Percentiles rank a stretch among this genome's conserved stretches.
Evolutionary conservation across 2,329 filamentous ascomycete species (phyloP).

Genomic region (Stachybotrys chartarum): DNA sequence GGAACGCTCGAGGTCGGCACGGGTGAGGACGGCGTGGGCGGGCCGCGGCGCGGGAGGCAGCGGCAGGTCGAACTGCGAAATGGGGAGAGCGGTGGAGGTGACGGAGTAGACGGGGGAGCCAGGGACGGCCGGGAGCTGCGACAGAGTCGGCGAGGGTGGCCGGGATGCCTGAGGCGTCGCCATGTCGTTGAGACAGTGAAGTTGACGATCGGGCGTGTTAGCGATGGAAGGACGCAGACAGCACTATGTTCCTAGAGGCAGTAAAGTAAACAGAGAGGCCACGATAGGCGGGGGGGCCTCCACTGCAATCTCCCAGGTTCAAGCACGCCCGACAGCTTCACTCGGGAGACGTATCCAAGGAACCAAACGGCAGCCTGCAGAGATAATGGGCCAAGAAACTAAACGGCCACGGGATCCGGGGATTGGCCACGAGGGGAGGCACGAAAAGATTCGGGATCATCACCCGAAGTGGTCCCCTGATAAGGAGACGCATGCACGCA

Average conservation of each 20-base stretch:
- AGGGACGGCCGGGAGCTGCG: slow-evolving; percentile 53
- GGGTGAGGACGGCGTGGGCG: slow-evolving; percentile 53
- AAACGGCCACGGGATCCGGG: background rate
- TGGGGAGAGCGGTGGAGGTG: slow-evolving; percentile 53
- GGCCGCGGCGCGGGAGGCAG: slow-evolving; percentile 52
- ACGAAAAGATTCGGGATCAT: background rate
- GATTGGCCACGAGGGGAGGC: background rate
- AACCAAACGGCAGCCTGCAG: too few relatives aligned
- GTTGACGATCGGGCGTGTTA: background rate
- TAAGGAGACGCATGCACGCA: background rate
- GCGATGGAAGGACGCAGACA: slow-evolving; percentile 31
- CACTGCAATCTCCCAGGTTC: background rate
- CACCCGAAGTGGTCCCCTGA: background rate
- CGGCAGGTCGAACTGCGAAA: slow-evolving; percentile 52
- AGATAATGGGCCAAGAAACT: too few relatives aligned
- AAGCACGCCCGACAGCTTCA: background rate
- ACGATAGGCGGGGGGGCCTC: background rate
- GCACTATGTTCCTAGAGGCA: slow-evolving; percentile 20
- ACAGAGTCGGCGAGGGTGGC: slow-evolving; percentile 43
- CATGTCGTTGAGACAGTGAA: slow-evolving; percentile 16
- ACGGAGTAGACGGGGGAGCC: slow-evolving; percentile 57
- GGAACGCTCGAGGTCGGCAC: slow-evolving; percentile 55
- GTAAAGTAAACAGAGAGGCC: background rate
- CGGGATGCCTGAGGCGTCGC: slow-evolving; percentile 23
- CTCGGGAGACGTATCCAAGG: too few relatives aligned